phyloP scores from a whole-genome alignment of 345 rosid species.

The Dipteronia dyeriana region DNA sequence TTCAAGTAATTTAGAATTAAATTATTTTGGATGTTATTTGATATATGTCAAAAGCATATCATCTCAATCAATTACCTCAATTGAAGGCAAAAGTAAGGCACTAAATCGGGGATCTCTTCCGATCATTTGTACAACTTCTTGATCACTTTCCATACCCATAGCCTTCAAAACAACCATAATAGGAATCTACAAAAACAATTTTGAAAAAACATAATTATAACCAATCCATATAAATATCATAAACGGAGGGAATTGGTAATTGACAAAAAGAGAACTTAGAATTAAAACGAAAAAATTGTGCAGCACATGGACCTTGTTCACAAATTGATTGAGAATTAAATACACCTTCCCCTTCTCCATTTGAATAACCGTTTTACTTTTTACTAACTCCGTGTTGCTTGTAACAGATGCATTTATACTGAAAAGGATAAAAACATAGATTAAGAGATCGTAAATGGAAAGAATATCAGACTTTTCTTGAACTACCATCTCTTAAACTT shows the following conservation, averaged over 20 bases:
- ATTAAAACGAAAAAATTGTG: slow-evolving; percentile 10
- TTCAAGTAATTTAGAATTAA: background rate
- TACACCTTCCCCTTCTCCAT: slow-evolving; percentile 92
- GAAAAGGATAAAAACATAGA: slow-evolving; percentile 21
- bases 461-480: background rate
- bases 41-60: background rate
- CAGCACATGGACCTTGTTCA: slow-evolving; percentile 46
- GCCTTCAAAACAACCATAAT: slow-evolving; percentile 88
- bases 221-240: background rate
- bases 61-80: slow-evolving; percentile 58
- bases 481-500: background rate
- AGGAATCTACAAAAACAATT: slow-evolving; percentile 54
- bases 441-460: background rate
- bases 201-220: background rate
- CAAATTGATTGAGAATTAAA: slow-evolving; percentile 74
- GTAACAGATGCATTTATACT: slow-evolving; percentile 94
- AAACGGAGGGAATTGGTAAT: background rate
- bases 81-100: slow-evolving; percentile 74
- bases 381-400: slow-evolving; percentile 80
- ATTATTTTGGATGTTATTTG: background rate
- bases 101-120: slow-evolving; percentile 93
- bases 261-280: background rate
- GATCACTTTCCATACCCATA: slow-evolving; percentile 98
- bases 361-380: slow-evolving; percentile 84
- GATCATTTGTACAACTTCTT: slow-evolving; percentile 92